These are phyloP conservation scores for Hanseniaspora guilliermondii DNA, from an alignment of 805 yeast species.

Conservation along the genomic window DNA sequence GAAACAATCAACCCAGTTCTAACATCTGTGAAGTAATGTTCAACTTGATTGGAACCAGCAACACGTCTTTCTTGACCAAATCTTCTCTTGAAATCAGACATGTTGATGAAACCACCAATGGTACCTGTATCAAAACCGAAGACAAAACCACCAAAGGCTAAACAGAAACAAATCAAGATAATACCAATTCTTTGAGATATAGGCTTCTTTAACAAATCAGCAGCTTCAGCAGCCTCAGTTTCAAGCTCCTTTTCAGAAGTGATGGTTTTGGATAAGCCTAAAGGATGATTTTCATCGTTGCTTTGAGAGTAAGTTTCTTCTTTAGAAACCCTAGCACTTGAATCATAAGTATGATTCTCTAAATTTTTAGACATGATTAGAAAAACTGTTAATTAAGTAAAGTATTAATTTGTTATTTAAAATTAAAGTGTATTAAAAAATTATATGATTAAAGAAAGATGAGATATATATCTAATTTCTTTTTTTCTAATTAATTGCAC, in stretches of 20 bases:
- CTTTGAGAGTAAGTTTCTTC: not conserved
- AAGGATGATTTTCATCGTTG: not conserved
- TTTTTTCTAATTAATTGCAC: too few species aligned
- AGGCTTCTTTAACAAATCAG: slow-evolving; percentile 4
- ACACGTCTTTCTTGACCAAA: slow-evolving; percentile 38
- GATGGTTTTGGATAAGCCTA: not conserved
- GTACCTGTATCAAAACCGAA: slow-evolving; percentile 74
- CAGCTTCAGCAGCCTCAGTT: not conserved
- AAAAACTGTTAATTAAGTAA: not conserved
- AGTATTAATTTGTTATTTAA: not conserved
- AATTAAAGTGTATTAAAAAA: too few species aligned
- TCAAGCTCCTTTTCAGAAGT: not conserved
- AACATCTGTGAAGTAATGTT: slow-evolving; percentile 30
- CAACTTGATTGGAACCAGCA: slow-evolving; percentile 20
- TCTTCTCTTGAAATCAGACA: slow-evolving; percentile 40
- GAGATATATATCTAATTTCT: too few species aligned
- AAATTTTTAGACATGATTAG: not conserved
- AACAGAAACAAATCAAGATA: slow-evolving; percentile 8
- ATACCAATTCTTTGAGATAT: slow-evolving; percentile 2
- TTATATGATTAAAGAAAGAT: too few species aligned
- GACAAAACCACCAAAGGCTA: slow-evolving; percentile 53
- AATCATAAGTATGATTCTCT: not conserved
- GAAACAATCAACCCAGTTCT: slow-evolving; percentile 43
- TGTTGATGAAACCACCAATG: slow-evolving; percentile 56
- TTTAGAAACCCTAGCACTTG: not conserved